phyloP scores from a whole-genome alignment of 768 basidiomycete species.

The Tricholoma furcatifolium region DNA sequence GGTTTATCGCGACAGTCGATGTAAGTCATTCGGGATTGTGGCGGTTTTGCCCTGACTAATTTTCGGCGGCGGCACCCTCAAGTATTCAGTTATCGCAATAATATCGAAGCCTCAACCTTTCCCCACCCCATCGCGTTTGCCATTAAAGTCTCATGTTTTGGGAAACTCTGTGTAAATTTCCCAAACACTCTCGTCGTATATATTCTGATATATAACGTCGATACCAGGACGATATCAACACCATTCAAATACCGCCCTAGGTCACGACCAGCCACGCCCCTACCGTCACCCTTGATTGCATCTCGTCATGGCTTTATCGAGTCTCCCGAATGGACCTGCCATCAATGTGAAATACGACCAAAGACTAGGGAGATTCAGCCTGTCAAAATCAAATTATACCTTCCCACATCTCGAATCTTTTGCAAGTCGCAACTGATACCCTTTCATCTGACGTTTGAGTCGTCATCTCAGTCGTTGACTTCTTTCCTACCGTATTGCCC shows the following conservation, averaged over 20 bases:
- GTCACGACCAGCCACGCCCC: constrained; percentile 52
- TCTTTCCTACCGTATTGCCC: constrained; percentile 63
- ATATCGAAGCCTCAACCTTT: constrained; percentile 44
- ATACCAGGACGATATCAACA: constrained; percentile 44
- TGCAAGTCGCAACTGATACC: constrained; percentile 60
- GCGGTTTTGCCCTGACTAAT: background rate
- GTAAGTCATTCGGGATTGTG: constrained; percentile 24
- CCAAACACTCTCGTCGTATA: background rate
- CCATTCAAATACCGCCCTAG: constrained; percentile 67
- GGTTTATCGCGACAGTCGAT: constrained; percentile 64
- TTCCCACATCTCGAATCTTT: constrained; percentile 62
- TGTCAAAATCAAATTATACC: constrained; percentile 41
- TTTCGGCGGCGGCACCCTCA: background rate
- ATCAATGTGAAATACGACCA: constrained; percentile 39
- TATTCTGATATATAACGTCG: constrained; percentile 5
- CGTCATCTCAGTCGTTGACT: constrained; percentile 53
- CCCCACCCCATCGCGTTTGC: constrained; percentile 32
- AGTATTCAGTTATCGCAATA: constrained; percentile 59
- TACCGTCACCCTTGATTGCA: constrained; percentile 45
- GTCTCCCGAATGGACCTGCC: constrained; percentile 49
- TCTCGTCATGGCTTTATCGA: constrained; percentile 39
- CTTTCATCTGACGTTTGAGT: constrained; percentile 62
- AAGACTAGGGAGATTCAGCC: constrained; percentile 38
- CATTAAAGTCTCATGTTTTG: constrained; percentile 51
- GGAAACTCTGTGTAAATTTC: constrained; percentile 52